Base-by-base conservation (phyloP, 163 green algal genomes). In the Prototheca cutis region DNA sequence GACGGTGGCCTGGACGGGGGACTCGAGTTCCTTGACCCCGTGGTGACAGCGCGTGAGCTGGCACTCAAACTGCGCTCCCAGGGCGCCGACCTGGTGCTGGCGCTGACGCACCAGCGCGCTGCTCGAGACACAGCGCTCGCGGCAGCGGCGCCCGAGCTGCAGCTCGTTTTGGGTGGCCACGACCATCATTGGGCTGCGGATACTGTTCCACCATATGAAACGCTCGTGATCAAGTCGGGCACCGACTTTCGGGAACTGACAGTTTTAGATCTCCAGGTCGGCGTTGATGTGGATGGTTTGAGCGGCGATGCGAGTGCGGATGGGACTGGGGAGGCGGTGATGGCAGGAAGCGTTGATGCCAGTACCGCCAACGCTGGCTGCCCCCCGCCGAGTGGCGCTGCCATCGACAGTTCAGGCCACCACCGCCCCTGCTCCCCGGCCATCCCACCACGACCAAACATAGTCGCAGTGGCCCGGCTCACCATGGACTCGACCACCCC, bases 101-200 rank as follows among this genome's bases (percentile, higher is more conserved):
- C 84, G 17, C 62, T 93, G 17, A 92, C 84, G 2, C 84, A 93
- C 68, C 89, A 92, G 82, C 68, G 84, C n/a, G 70, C 74, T 18
- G 78, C 78, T 36, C 90, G 90, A 60, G 84, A 93, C 62, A 36
- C 77, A 4, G 39, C 65, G 57, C 66, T 93, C 52, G 76, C 74
- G 0, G 53, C 65, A 6, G 48, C 77, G 60, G 8, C 58, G 34
- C 34, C 23, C 13, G 6, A 4, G 1, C 23, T 54, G 60, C 52
- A 67, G 55, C 54, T 87, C 5, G 60, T 93, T 6, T 69, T 91
- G 42, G 84, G 80, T 2, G 84, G 84, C 4, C 84, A 92, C 60
- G 84, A 92, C 67, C 84, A 92, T 61, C 71, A 86, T 56, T 85
- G 78, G 59, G 68, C 80, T 27, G 49, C 58, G 68, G 3, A 61